Percentiles rank a stretch among this genome's conserved stretches.
These are phyloP conservation scores for Paxillus involutus DNA, from an alignment of 768 basidiomycete species.

Conservation along the genomic window DNA sequence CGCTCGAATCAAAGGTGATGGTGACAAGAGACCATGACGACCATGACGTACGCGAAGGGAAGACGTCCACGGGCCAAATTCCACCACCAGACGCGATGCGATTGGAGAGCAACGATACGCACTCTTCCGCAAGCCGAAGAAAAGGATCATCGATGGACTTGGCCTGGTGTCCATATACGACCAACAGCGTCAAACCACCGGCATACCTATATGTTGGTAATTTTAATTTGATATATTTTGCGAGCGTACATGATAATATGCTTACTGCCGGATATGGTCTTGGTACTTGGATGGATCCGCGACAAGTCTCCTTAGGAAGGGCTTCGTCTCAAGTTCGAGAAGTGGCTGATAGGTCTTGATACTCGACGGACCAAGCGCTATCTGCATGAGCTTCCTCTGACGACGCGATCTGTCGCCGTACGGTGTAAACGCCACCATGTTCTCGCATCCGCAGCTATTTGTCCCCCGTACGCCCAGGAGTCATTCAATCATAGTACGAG, in stretches of 20 bases:
- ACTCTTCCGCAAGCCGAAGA: slow-evolving; percentile 43
- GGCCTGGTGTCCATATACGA: slow-evolving; percentile 62
- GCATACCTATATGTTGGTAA: slow-evolving; percentile 33
- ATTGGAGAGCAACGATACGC: slow-evolving; percentile 41
- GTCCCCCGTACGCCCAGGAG: slow-evolving; percentile 3
- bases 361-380: slow-evolving; percentile 52
- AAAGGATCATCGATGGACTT: slow-evolving; percentile 39
- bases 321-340: slow-evolving; percentile 53
- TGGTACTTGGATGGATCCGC: slow-evolving; percentile 36
- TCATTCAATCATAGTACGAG: neutral
- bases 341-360: slow-evolving; percentile 61
- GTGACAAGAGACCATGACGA: neutral
- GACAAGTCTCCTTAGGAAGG: slow-evolving; percentile 57
- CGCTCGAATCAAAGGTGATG: no score
- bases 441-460: slow-evolving; percentile 56
- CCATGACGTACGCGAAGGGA: slow-evolving; percentile 33
- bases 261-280: slow-evolving; percentile 36
- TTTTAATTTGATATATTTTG: no score
- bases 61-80: slow-evolving; percentile 42
- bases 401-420: slow-evolving; percentile 64
- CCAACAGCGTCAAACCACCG: slow-evolving; percentile 54
- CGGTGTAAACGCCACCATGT: slow-evolving; percentile 70
- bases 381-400: slow-evolving; percentile 66
- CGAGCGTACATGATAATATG: slow-evolving; percentile 28
- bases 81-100: slow-evolving; percentile 42